Percentiles rank a stretch among this genome's conserved stretches.
Evolutionary conservation across 148 eudicot species (phyloP).

Genomic region (Euryodendron excelsum): DNA sequence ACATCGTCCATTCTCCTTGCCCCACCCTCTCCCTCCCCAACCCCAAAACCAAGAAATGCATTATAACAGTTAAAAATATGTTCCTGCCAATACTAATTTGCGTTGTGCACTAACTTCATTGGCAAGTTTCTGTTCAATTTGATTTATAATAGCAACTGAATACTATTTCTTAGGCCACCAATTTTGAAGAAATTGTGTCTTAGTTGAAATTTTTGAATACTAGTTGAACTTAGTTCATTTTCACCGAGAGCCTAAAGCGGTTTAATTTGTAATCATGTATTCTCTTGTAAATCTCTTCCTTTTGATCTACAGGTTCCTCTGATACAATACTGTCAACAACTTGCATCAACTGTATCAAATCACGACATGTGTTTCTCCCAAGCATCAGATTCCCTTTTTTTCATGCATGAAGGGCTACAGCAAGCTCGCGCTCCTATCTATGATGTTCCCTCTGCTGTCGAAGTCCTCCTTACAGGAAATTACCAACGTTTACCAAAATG

Average conservation of each 20-base stretch:
- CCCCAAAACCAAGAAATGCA: background rate
- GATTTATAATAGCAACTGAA: background rate
- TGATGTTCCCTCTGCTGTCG: slow-evolving; percentile 97
- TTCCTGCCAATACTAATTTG: background rate
- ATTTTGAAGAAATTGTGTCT: background rate
- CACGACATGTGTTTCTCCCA: slow-evolving; percentile 98
- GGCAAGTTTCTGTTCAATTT: background rate
- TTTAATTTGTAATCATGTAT: background rate
- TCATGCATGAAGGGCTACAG: slow-evolving; percentile 95
- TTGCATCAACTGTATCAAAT: slow-evolving; percentile 82
- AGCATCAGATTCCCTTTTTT: slow-evolving; percentile 92
- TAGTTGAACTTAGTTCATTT: background rate
- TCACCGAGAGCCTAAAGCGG: background rate
- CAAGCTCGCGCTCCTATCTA: slow-evolving; percentile 99
- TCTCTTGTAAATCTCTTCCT: background rate
- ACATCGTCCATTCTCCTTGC: background rate
- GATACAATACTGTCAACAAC: slow-evolving; percentile 92
- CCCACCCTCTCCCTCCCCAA: background rate
- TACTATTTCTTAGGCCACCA: background rate
- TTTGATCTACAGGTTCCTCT: slow-evolving; percentile 75
- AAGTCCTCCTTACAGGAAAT: slow-evolving; percentile 83
- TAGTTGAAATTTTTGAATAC: background rate
- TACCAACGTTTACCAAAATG: slow-evolving; percentile 97
- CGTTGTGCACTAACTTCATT: background rate
- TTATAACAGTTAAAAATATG: background rate